A percentile compares a stretch with the other conserved stretches of the same genome.
These are phyloP conservation scores for Pilaira anomala DNA, from an alignment of 192 early-diverging fungal species.

Conservation along the genomic window DNA sequence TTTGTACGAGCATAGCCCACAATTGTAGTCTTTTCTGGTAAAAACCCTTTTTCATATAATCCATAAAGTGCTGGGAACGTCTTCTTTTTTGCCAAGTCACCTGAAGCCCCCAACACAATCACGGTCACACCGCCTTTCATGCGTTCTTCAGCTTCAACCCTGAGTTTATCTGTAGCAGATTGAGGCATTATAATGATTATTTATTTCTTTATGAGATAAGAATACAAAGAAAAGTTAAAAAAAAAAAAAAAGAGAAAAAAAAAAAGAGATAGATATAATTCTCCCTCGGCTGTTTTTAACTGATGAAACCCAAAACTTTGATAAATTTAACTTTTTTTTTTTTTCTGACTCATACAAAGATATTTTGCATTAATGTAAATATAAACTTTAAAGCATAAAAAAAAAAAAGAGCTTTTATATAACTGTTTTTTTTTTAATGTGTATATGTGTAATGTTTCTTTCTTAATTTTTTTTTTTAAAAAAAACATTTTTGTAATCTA, in stretches of 20 bases:
- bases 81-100: conserved; percentile 96
- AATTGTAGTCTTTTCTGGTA: conserved; percentile 70
- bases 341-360: too few species aligned
- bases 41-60: conserved; percentile 73
- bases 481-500: conserved; percentile 7
- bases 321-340: too few species aligned
- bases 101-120: conserved; percentile 70
- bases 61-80: conserved; percentile 93
- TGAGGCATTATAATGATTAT: background rate
- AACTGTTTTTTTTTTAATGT: too few species aligned
- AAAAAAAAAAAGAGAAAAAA: too few species aligned
- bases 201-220: background rate
- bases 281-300: too few species aligned
- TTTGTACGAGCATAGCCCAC: conserved; percentile 91
- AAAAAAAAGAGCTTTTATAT: too few species aligned
- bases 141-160: background rate
- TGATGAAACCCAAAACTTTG: too few species aligned
- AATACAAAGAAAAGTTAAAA: background rate
- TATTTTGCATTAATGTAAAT: too few species aligned
- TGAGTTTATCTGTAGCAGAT: background rate
- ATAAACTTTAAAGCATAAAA: too few species aligned
- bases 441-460: too few species aligned
- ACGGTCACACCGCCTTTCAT: background rate
- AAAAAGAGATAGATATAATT: too few species aligned
- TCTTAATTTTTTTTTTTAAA: too few species aligned